Evolutionary conservation across 1,139 yeast species (phyloP), one percentile per base, ranked within the genome.

Genomic region (Kluyveromyces marxianus): DNA sequence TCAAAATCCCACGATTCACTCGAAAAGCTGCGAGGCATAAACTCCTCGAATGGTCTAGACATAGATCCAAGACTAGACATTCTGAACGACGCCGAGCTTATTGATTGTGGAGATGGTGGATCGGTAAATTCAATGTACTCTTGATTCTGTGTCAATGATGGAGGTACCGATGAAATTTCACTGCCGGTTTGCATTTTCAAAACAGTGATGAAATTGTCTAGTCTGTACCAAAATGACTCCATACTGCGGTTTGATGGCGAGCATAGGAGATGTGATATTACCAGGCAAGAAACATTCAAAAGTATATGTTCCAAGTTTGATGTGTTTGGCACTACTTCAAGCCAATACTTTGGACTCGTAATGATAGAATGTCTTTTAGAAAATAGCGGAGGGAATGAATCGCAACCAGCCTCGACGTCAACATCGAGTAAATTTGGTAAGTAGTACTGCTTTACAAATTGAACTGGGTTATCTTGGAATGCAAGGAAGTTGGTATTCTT

Each of bases 391-490:
- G 10, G 14, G 14, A 4, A 4, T 6, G 34, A 6, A 10, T 21
- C 14, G 14, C 14, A 10, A 6, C 21, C 8, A 4, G 5, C 34
- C 7, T 32, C 34, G 8, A 32, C 8, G 21, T 14, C 21, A 14
- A 7, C 24, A 21, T 39, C 28, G 5, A 30, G 21, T 8, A 40
- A 33, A n/a, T 7, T 7, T 8, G 43, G 33, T 6, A 40, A 25
- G 39, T 54, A 61, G 39, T 52, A 57, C 38, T 54, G 54, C 37
- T 56, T 50, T 31, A 60, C 48, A 44, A 59, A 59, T 7, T 47
- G 52, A 31, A 50, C 47, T 5, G 63, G 59, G 43, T 55, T 51
- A 25, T 38, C 48, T 7, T 50, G 41, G 44, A 53, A 60, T 4
- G 50, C 52, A 8, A 51, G 50, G 42, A 59, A 60, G 41, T 58